Percentiles rank a stretch among this genome's conserved stretches.
These are phyloP conservation scores for Carex cristatella DNA, from an alignment of 176 grass and related monocot genomes.

Conservation along the genomic window DNA sequence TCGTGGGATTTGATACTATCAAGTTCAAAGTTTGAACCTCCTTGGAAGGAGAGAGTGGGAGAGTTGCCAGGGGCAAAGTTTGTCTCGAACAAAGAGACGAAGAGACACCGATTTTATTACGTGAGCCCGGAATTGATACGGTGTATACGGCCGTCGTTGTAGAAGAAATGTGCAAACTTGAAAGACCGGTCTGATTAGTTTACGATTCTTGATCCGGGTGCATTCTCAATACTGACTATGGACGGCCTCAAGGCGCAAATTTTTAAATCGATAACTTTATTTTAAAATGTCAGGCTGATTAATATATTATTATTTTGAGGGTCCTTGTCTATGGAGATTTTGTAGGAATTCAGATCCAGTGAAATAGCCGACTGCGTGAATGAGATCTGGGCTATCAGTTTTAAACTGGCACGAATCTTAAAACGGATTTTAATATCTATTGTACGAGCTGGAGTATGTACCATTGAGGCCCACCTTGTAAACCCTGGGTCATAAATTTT, in stretches of 20 bases:
- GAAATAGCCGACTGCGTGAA: too few species aligned
- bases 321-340: not conserved
- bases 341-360: not conserved
- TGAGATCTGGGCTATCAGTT: too few species aligned
- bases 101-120: not conserved
- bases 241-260: slow-evolving; percentile 23
- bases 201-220: slow-evolving; percentile 1
- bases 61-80: not conserved
- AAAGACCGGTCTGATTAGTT: not conserved
- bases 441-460: too few species aligned
- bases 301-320: not conserved
- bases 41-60: not conserved
- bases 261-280: slow-evolving; percentile 21
- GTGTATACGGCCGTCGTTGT: not conserved
- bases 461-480: too few species aligned
- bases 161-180: not conserved
- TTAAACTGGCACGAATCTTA: too few species aligned
- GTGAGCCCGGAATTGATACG: not conserved
- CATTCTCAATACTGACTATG: not conserved
- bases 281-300: slow-evolving; percentile 9
- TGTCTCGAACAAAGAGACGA: slow-evolving; percentile 19
- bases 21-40: not conserved
- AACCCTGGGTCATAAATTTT: too few species aligned
- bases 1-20: not conserved
- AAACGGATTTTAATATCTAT: not conserved